These are phyloP conservation scores for Coniophora puteana DNA, from an alignment of 1,284 basidiomycete species.

Conservation along the genomic window DNA sequence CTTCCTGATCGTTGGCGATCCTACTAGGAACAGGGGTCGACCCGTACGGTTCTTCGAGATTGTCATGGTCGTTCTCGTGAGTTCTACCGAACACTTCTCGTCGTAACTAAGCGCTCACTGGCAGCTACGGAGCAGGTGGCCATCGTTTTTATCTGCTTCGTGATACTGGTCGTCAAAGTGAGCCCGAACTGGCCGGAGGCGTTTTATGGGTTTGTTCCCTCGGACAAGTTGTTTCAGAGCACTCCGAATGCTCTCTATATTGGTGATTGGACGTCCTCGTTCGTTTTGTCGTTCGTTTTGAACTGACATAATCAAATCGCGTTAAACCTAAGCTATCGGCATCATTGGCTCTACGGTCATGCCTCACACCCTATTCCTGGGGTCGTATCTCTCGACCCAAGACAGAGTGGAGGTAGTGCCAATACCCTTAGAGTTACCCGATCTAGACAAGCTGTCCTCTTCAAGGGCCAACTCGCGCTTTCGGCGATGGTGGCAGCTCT, in stretches of 20 bases:
- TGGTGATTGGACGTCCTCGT: constrained; percentile 41
- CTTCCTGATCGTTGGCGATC: constrained; percentile 62
- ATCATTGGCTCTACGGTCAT: constrained; percentile 64
- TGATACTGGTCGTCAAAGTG: constrained; percentile 70
- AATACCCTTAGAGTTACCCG: constrained; percentile 7
- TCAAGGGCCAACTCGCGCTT: constrained; percentile 2
- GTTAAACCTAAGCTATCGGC: constrained; percentile 50
- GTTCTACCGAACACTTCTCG: constrained; percentile 9
- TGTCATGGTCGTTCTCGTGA: constrained; percentile 55
- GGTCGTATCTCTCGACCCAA: constrained; percentile 68
- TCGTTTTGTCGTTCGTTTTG: too few relatives aligned
- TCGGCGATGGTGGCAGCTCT: too few relatives aligned
- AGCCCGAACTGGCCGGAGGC: constrained; percentile 66
- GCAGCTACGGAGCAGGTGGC: too few relatives aligned
- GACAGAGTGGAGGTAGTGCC: constrained; percentile 45
- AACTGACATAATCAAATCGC: not conserved
- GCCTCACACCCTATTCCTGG: constrained; percentile 81
- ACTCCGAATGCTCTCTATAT: constrained; percentile 65
- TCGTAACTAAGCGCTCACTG: not conserved
- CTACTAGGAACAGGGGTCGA: constrained; percentile 45
- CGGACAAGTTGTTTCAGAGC: constrained; percentile 44
- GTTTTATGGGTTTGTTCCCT: constrained; percentile 75
- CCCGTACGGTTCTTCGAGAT: constrained; percentile 75
- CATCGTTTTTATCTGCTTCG: constrained; percentile 67
- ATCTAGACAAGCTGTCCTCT: too few relatives aligned